phyloP scores from a whole-genome alignment of 2,329 filamentous ascomycete species.

The Mycosphaerella sp. region DNA sequence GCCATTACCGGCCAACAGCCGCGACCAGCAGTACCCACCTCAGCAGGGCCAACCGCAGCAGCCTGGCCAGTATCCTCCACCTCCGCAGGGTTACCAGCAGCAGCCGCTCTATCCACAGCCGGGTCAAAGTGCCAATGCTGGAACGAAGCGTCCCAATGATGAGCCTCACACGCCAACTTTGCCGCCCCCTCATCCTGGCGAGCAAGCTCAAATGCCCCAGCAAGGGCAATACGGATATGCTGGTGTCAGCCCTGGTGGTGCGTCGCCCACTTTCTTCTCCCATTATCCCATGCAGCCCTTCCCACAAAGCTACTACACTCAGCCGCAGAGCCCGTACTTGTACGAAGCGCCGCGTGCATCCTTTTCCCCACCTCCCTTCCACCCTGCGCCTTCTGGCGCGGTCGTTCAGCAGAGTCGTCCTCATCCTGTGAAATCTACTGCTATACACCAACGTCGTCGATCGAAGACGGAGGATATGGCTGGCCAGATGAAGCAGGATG shows the following conservation, averaged over 20 bases:
- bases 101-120: constrained; percentile 37
- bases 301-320: constrained; percentile 37
- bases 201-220: constrained; percentile 36
- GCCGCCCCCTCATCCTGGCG: constrained; percentile 44
- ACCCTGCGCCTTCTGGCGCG: constrained; percentile 28
- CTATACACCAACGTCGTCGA: constrained; percentile 23
- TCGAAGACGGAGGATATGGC: constrained; percentile 29
- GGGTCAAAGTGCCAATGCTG: constrained; percentile 17
- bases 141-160: constrained; percentile 42
- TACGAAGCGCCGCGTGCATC: constrained; percentile 40
- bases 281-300: constrained; percentile 36
- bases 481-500: constrained; percentile 36
- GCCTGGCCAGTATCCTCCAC: constrained; percentile 35
- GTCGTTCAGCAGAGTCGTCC: constrained; percentile 35
- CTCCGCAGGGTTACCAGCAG: constrained; percentile 40
- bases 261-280: constrained; percentile 40
- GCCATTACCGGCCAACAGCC: constrained; percentile 39
- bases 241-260: constrained; percentile 42
- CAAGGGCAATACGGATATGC: constrained; percentile 36
- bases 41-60: constrained; percentile 29
- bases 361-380: constrained; percentile 38
- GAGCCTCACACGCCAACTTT: constrained; percentile 48
- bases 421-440: constrained; percentile 30
- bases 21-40: constrained; percentile 31
- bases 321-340: constrained; percentile 38